phyloP scores from a whole-genome alignment of 148 eudicot genomes.

The Pharnaceum exiguum region DNA sequence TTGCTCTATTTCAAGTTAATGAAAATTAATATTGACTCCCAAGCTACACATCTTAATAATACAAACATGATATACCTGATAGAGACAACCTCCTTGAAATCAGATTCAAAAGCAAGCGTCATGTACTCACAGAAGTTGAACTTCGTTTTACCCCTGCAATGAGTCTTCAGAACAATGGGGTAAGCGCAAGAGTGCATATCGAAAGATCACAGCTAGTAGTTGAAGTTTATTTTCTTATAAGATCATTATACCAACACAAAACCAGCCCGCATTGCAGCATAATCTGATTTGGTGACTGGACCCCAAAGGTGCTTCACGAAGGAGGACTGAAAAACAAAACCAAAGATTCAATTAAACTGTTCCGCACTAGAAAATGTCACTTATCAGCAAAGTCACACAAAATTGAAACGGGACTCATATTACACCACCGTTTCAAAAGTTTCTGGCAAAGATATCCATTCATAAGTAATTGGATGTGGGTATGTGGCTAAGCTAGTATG shows the following conservation, averaged over 20 bases:
- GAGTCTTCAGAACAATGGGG: slow-evolving; percentile 26
- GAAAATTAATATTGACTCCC: background rate
- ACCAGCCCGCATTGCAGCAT: slow-evolving; percentile 27
- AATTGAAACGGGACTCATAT: background rate
- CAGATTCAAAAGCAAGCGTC: slow-evolving; percentile 46
- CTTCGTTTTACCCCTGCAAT: slow-evolving; percentile 32
- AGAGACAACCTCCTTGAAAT: slow-evolving; percentile 46
- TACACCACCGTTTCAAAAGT: no score
- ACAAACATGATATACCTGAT: slow-evolving; percentile 28
- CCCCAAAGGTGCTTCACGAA: slow-evolving; percentile 24
- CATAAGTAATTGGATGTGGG: no score
- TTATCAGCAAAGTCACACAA: background rate
- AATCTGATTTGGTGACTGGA: slow-evolving; percentile 27
- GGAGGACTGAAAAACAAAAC: slow-evolving; percentile 18
- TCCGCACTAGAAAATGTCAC: background rate
- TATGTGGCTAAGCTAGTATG: no score
- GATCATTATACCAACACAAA: slow-evolving; percentile 21
- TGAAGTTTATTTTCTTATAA: background rate
- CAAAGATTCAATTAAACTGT: background rate
- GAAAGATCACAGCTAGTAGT: background rate
- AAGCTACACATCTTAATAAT: background rate
- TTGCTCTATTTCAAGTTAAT: no score
- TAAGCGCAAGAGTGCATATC: background rate
- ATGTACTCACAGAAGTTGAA: slow-evolving; percentile 53
- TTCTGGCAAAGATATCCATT: no score